Percentiles rank a stretch among this genome's conserved stretches.
phyloP scores from a whole-genome alignment of 2,329 filamentous ascomycete species.

The Fusarium phyllophilum region DNA sequence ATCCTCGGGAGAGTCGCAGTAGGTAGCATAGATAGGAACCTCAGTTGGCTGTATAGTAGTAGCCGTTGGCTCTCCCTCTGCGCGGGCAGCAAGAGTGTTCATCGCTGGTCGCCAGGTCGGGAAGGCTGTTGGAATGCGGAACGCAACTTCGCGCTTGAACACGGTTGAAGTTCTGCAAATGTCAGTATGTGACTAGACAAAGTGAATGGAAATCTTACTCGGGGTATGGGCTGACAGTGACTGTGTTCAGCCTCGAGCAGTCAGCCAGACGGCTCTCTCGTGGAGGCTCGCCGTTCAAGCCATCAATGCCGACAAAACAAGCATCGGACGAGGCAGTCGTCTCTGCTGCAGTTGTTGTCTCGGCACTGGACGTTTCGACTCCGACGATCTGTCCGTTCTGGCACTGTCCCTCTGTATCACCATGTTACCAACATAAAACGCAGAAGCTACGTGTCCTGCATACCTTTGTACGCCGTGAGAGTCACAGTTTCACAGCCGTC shows the following conservation, averaged over 20 bases:
- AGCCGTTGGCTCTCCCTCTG: background rate
- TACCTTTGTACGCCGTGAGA: constrained; percentile 11
- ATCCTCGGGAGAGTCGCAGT: constrained; percentile 6
- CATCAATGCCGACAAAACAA: background rate
- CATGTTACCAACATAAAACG: background rate
- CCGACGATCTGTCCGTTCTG: constrained; percentile 14
- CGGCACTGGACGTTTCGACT: background rate
- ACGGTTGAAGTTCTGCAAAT: background rate
- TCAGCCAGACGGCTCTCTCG: constrained; percentile 5
- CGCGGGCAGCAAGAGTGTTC: background rate
- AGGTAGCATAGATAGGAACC: constrained; percentile 7
- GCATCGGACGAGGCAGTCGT: background rate
- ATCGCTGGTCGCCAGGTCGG: background rate
- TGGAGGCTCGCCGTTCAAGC: background rate
- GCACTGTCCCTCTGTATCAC: background rate
- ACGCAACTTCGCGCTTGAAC: background rate
- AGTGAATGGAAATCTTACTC: background rate
- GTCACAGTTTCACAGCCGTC: background rate
- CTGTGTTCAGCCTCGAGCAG: background rate
- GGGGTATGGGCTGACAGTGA: constrained; percentile 16
- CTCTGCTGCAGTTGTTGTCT: background rate
- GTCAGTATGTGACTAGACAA: accelerated
- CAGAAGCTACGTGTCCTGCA: accelerated
- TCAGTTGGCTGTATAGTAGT: constrained; percentile 21
- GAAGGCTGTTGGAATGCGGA: constrained; percentile 11